Conservation (phyloP, 108 stramenopile species). For the Mediolabrus comicus region DNA sequence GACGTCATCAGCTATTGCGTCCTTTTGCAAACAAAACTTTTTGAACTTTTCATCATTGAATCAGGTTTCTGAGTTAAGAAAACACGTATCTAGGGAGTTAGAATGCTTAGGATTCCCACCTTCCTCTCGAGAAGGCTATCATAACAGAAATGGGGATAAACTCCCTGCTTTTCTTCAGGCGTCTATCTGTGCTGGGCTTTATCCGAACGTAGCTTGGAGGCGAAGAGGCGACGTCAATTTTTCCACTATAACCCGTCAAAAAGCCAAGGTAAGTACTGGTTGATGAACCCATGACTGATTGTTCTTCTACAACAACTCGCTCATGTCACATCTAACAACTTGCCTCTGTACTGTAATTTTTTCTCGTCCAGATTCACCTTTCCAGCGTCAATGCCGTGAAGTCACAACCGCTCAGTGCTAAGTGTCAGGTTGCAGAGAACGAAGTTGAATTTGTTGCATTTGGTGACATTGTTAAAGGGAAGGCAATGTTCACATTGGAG, state of each 20-base stretch:
- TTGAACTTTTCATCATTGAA: slow-evolving; percentile 54
- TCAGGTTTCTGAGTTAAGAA: slow-evolving; percentile 67
- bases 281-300: too few relatives aligned
- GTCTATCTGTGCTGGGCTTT: slow-evolving; percentile 67
- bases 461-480: slow-evolving; percentile 70
- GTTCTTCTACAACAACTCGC: too few relatives aligned
- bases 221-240: slow-evolving; percentile 66
- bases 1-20: slow-evolving; percentile 16
- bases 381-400: slow-evolving; percentile 71
- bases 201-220: slow-evolving; percentile 72
- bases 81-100: slow-evolving; percentile 60
- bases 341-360: too few relatives aligned
- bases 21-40: slow-evolving; percentile 65
- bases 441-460: slow-evolving; percentile 70
- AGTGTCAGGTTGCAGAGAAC: slow-evolving; percentile 57
- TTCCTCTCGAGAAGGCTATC: slow-evolving; percentile 36
- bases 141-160: slow-evolving; percentile 61
- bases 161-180: slow-evolving; percentile 59
- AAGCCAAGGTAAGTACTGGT: too few relatives aligned
- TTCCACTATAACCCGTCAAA: slow-evolving; percentile 67
- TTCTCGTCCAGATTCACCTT: too few relatives aligned
- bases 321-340: too few relatives aligned
- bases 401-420: slow-evolving; percentile 54
- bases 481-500: slow-evolving; percentile 57
- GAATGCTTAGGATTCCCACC: slow-evolving; percentile 53